Base-by-base conservation (phyloP, 164 flowering plant genomes). In the Litsea cubeba region DNA sequence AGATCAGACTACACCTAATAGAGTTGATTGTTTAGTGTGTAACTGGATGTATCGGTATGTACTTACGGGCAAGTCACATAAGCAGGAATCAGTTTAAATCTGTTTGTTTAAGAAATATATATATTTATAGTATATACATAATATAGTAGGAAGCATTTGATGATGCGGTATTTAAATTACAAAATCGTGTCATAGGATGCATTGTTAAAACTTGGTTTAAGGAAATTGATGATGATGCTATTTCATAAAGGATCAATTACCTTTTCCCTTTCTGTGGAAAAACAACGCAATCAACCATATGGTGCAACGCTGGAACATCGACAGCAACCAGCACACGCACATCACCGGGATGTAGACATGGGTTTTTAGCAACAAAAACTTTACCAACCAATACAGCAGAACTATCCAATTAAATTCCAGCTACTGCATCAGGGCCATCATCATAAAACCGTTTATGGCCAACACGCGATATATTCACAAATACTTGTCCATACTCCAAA, bases 331-430 rank as follows among this genome's bases (percentile, higher is more conserved):
- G 72, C 65, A 92, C 87, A 72, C 97, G 96, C 23, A 93, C 87
- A 80, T 93, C 98, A 14, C 98, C 99, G 17, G 99, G 98, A 76
- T 95, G 96, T 32, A 95, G 78, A 65, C 99, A 95, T 0, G 99
- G 99, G 74, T 95, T 95, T 85, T 92, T 95, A 12, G 99, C 95
- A 72, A 95, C 98, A 40, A 89, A 79, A 1, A 95, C 90, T 30
- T 70, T 78, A 49, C 96, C 92, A 75, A 71, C 23, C 32, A 88
- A 75, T 63, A 87, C 46, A 58, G 8, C 77, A 32, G 49, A 49
- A 7, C 67, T 12, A 5, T 76, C 67, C 35, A 80, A 68, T 28
- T 64, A 67, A 58, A 68, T 70, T 3, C 74, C 69, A 23, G 32
- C 11, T 46, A 23, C 22, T 49, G 63, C 60, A 32, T 65, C 20